Base-by-base conservation (phyloP, 495 filamentous ascomycete genomes). In the Ramalina intermedia region DNA sequence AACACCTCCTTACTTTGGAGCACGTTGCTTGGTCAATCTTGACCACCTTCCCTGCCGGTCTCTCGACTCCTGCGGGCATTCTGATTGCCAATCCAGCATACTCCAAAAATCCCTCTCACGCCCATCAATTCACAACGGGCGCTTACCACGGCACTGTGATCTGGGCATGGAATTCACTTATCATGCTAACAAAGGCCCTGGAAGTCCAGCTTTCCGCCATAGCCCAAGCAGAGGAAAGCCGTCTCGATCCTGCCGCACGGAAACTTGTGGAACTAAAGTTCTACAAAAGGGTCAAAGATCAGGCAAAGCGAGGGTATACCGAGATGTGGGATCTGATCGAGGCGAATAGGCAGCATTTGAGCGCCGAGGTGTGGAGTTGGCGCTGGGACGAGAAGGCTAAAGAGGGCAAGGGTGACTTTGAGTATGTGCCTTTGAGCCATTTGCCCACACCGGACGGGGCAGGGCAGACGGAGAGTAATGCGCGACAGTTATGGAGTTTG, bases 71-170 rank as follows among this genome's bases (percentile, higher is more conserved):
- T 2, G 70, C 77, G 8, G 72, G 79, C 1, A 59, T 81, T 48
- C 41, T 83, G 1, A 65, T 82, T 38, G 72, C 79, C 6, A 83
- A 83, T 44, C 79, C 79, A 0, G 77, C 79, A 1, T 81, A 73
- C 48, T 74, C 73, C 2, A 65, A 55, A 0, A 63, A 71, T 37
- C 62, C 67, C 12, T 44, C 42, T 16, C 69, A 74, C 39, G 64
- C 68, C 6, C 58, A 52, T 6, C 76, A 77, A 49, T 82, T 67
- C 47, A 76, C 73, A 0, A 73, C 66, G 6, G 63, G 63, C 39
- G 74, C 74, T 0, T 83, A 82, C 48, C 79, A 83, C 52, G 79
- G 79, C 3, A 79, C 78, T 0, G 79, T 83, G 1, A 66, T 83
- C 8, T 82, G 79, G 78, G 66, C 69, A 44, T 83, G 78, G 76